phyloP scores from a whole-genome alignment of 305 asterid species.

The Fraxinus xanthoxyloides region DNA sequence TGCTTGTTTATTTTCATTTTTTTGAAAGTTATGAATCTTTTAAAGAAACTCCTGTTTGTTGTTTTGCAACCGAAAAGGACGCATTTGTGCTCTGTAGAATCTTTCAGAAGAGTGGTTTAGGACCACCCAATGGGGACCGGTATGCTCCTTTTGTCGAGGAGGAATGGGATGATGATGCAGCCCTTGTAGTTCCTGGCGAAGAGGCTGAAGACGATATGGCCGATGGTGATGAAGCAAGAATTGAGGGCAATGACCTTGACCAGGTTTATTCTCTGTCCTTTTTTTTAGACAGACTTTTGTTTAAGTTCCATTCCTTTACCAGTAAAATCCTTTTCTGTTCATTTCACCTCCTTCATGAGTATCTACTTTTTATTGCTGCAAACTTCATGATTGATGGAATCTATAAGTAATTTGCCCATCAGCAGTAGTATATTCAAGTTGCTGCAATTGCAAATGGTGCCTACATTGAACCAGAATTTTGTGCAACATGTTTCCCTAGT shows the following conservation, averaged over 20 bases:
- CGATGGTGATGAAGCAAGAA: constrained; percentile 31
- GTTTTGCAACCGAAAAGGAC: constrained; percentile 58
- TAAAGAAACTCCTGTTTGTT: constrained; percentile 19
- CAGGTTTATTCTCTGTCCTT: constrained; percentile 48
- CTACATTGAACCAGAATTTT: neutral
- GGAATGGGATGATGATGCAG: constrained; percentile 80
- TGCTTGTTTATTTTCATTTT: neutral
- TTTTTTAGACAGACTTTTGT: neutral
- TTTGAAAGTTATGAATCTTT: constrained; percentile 23
- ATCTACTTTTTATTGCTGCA: neutral
- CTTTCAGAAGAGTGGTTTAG: constrained; percentile 88
- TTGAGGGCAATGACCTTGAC: constrained; percentile 35
- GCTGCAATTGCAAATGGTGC: neutral
- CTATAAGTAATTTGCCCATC: neutral
- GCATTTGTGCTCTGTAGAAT: constrained; percentile 93
- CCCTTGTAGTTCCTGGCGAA: constrained; percentile 60
- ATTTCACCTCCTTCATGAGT: neutral
- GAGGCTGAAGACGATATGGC: constrained; percentile 24
- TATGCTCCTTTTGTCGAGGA: constrained; percentile 91
- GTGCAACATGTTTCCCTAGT: neutral
- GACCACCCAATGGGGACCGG: constrained; percentile 89
- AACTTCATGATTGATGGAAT: neutral
- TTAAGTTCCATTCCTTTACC: neutral
- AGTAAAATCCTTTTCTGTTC: neutral
- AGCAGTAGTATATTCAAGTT: neutral